Percentiles rank a stretch among this genome's conserved stretches.
Evolutionary conservation across 73 alveolate genomes (phyloP).

Genomic region (Tetrahymena thermophila): DNA sequence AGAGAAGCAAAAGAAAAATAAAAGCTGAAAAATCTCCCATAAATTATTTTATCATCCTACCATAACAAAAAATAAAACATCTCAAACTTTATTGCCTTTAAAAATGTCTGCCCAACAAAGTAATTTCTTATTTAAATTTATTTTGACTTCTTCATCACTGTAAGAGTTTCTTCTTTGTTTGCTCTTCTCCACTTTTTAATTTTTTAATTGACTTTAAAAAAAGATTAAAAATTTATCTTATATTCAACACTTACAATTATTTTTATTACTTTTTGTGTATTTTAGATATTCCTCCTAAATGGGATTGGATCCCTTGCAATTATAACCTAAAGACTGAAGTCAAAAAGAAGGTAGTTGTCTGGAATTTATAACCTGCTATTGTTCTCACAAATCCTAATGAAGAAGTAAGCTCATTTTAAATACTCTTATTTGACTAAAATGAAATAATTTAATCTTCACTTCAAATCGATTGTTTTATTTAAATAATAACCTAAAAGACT

Average conservation of each 20-base stretch:
- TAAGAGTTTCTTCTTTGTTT: background rate
- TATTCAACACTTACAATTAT: background rate
- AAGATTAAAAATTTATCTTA: background rate
- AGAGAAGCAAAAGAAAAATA: background rate
- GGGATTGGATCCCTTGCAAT: background rate
- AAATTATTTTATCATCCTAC: background rate
- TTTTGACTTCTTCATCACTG: background rate
- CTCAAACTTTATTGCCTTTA: background rate
- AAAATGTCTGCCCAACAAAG: background rate
- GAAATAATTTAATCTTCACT: background rate
- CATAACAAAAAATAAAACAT: background rate
- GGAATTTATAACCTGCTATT: background rate
- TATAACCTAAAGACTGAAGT: background rate
- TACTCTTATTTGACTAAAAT: background rate
- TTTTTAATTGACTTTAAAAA: background rate
- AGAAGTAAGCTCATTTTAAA: background rate
- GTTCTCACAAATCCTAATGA: background rate
- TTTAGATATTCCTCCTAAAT: background rate
- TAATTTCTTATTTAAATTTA: background rate
- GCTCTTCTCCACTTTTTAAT: background rate
- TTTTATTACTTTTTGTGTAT: background rate
- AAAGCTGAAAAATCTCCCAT: background rate
- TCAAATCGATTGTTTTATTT: background rate
- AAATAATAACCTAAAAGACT: background rate
- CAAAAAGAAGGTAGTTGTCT: background rate